Base-by-base conservation (phyloP, 2,329 filamentous ascomycete species). In the Aspergillus felis region DNA sequence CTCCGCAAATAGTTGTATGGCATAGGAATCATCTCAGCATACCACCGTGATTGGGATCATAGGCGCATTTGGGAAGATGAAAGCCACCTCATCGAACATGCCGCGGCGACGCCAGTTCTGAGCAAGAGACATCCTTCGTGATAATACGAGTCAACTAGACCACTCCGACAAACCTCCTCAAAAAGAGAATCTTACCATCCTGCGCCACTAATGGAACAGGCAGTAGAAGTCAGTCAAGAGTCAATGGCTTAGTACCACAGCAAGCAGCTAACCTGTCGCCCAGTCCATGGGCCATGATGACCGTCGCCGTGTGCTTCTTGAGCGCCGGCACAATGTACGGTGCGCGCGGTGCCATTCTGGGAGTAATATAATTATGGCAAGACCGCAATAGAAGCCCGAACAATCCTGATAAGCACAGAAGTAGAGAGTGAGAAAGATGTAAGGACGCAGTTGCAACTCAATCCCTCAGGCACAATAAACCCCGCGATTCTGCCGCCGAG, bases 231-330 rank as follows among this genome's bases (percentile, higher is more conserved):
- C 50, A 55, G 57, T 57, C 28, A 60, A 48, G 20, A 28, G 46
- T 55, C n/a, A n/a, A 17, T 38, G 27, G 20, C 2, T 28, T n/a
- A 27, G 7, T 22, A 49, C 25, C 8, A 12, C 9, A 27, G 27
- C 25, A 24, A 55, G 51, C 28, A 48, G 64, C 72, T 67, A 75
- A 87, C 92, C 90, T 88, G 72, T 97, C 94, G 61, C 94, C 94
- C 42, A 99, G 81, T 14, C 94, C 94, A 74, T 99, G 94, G 53
- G 90, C 83, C 76, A 97, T 92, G 68, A 99, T 97, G 68, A 97
- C 89, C 3, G 93, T 97, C 25, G 92, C 92, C 41, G 94, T 97
- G 77, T 97, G 94, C 71, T 85, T 86, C 71, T 85, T 89, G 35
- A 90, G 79, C 44, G 92, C 90, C 28, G 91, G 90, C 59, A 96